A percentile compares a stretch with the other conserved stretches of the same genome.
Conservation (phyloP, 176 grass and related monocot genomes). For the Oryza brachyantha region DNA sequence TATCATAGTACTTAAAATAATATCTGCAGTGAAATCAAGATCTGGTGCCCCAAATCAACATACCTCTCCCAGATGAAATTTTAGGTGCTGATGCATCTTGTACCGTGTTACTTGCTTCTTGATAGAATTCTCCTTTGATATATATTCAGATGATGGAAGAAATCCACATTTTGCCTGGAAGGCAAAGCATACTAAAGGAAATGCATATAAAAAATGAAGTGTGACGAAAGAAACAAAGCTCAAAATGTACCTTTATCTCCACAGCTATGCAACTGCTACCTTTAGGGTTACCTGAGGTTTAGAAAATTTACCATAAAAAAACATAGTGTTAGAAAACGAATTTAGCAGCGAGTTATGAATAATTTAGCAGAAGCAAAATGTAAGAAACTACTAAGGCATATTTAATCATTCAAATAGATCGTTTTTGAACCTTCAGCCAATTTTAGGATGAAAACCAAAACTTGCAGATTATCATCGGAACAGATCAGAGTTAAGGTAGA, state of each 20-base stretch:
- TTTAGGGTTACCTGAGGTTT: conserved; percentile 57
- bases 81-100: conserved; percentile 91
- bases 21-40: background rate
- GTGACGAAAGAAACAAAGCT: conserved; percentile 16
- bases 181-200: background rate
- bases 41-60: background rate
- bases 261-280: conserved; percentile 63
- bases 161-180: conserved; percentile 92
- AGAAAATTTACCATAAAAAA: conserved; percentile 14
- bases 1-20: background rate
- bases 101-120: conserved; percentile 85
- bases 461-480: background rate
- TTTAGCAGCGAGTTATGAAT: conserved; percentile 8
- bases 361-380: background rate
- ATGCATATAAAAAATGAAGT: conserved; percentile 26
- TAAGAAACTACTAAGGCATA: background rate
- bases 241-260: conserved; percentile 87
- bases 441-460: background rate
- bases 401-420: background rate
- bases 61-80: conserved; percentile 76
- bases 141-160: conserved; percentile 88
- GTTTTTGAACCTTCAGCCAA: background rate
- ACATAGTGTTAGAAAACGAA: background rate
- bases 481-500: conserved; percentile 4
- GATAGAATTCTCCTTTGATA: conserved; percentile 65